Conservation (phyloP, 2,329 filamentous ascomycete genomes). For the Exophiala sp. region DNA sequence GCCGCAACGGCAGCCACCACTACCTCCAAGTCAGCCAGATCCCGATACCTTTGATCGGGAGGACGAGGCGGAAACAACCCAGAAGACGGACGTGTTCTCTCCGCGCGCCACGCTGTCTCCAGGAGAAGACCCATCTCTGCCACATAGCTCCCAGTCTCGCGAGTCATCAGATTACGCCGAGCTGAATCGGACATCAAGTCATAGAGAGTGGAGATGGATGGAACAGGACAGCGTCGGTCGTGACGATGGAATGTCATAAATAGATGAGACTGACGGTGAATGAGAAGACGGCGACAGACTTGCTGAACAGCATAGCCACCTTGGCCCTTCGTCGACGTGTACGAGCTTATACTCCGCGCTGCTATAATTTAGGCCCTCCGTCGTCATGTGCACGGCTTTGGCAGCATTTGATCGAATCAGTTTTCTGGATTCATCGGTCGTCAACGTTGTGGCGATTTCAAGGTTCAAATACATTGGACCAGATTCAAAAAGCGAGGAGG, state of each 20-base stretch:
- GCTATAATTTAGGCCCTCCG: too few relatives aligned
- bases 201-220: conserved; percentile 1
- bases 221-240: not conserved
- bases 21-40: conserved; percentile 16
- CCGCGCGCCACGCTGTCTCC: conserved; percentile 8
- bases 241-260: not conserved
- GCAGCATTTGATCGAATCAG: too few relatives aligned
- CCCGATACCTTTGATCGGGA: conserved; percentile 18
- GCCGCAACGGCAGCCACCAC: conserved; percentile 10
- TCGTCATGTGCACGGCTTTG: not conserved
- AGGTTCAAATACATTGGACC: too few relatives aligned
- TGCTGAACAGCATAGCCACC: not conserved
- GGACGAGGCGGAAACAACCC: conserved; percentile 4
- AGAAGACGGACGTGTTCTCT: not conserved
- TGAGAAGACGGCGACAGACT: not conserved
- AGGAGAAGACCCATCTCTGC: conserved; percentile 6
- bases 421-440: too few relatives aligned
- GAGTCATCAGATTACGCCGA: conserved; percentile 9
- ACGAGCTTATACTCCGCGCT: too few relatives aligned
- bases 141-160: conserved; percentile 12
- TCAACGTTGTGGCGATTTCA: too few relatives aligned
- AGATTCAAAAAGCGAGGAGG: too few relatives aligned
- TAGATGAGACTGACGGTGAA: not conserved
- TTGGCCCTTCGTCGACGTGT: not conserved
- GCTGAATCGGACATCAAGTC: conserved; percentile 7